phyloP scores from a whole-genome alignment of 2,329 filamentous ascomycete genomes.

The Neofusicoccum sp. region DNA sequence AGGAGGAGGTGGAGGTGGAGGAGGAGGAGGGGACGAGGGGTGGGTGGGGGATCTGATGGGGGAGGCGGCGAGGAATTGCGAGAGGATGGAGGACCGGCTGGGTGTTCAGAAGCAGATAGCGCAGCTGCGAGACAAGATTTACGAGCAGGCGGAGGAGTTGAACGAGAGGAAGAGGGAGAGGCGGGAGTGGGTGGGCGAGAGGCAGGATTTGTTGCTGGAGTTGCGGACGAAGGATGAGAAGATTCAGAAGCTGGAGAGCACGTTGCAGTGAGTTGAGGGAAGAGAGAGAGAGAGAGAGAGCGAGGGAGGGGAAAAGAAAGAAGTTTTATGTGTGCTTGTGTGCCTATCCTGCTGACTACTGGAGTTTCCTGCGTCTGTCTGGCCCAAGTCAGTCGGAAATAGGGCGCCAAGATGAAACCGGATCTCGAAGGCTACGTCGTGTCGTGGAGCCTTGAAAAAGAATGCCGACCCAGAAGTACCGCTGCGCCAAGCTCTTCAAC shows the following conservation, averaged over 20 bases:
- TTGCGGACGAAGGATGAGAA: not conserved
- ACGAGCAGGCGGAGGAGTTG: conserved; percentile 1
- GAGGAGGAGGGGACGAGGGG: not conserved
- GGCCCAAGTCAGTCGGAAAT: too few species aligned
- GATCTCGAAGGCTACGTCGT: too few species aligned
- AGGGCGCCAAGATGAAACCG: too few species aligned
- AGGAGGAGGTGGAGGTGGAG: not conserved
- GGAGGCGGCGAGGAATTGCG: conserved; percentile 11
- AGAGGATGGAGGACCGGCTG: not conserved
- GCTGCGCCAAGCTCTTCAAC: too few species aligned
- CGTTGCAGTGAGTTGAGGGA: too few species aligned
- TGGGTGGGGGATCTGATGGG: not conserved
- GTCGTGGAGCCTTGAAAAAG: too few species aligned
- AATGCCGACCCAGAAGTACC: too few species aligned
- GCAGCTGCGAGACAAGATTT: not conserved
- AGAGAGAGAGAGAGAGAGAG: too few species aligned
- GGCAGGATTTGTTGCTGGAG: not conserved
- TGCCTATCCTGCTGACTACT: too few species aligned
- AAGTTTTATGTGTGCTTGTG: too few species aligned
- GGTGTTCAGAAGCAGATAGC: conserved; percentile 7
- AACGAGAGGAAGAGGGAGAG: not conserved
- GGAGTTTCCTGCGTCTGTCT: too few species aligned
- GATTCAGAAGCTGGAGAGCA: not conserved
- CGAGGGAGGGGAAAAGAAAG: too few species aligned
- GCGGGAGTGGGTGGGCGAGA: not conserved